Percentiles rank a stretch among this genome's conserved stretches.
These are phyloP conservation scores for Rhizopus delemar DNA, from an alignment of 371 early-diverging fungal genomes.

Conservation along the genomic window DNA sequence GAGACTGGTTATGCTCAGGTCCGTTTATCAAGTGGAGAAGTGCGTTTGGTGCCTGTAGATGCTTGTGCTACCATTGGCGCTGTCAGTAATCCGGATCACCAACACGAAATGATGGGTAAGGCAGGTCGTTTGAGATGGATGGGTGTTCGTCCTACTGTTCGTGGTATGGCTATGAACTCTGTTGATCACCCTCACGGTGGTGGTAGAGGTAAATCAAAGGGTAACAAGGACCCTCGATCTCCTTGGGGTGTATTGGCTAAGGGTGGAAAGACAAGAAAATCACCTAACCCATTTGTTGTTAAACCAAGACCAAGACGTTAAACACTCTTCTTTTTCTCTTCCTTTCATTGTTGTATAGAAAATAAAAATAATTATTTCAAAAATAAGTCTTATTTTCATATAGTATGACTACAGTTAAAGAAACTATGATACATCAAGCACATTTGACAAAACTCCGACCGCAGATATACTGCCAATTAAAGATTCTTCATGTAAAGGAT, in stretches of 20 bases:
- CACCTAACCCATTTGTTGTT: conserved; percentile 76
- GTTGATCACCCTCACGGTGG: conserved; percentile 99
- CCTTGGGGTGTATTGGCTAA: conserved; percentile 96
- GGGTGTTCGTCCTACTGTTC: conserved; percentile 93
- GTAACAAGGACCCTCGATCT: conserved; percentile 87
- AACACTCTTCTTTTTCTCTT: conserved; percentile 3
- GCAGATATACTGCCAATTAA: no score
- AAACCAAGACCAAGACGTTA: conserved; percentile 77
- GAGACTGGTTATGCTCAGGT: conserved; percentile 85
- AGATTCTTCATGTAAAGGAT: no score
- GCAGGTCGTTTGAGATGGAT: conserved; percentile 87
- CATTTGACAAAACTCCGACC: no score
- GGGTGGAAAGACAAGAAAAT: conserved; percentile 91
- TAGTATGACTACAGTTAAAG: no score
- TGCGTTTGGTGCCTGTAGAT: conserved; percentile 85
- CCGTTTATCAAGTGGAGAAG: conserved; percentile 86
- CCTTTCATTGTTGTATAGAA: neutral
- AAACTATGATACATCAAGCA: no score
- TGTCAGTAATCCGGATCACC: conserved; percentile 92
- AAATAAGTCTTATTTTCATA: neutral
- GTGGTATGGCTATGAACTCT: conserved; percentile 99
- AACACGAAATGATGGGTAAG: conserved; percentile 86
- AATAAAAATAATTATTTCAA: neutral
- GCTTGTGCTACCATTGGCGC: conserved; percentile 91
- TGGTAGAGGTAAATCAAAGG: conserved; percentile 95